Evolutionary conservation across 78 protist species (phyloP), one percentile per base, ranked within the genome.

Genomic region (Dictyostelium discoideum): DNA sequence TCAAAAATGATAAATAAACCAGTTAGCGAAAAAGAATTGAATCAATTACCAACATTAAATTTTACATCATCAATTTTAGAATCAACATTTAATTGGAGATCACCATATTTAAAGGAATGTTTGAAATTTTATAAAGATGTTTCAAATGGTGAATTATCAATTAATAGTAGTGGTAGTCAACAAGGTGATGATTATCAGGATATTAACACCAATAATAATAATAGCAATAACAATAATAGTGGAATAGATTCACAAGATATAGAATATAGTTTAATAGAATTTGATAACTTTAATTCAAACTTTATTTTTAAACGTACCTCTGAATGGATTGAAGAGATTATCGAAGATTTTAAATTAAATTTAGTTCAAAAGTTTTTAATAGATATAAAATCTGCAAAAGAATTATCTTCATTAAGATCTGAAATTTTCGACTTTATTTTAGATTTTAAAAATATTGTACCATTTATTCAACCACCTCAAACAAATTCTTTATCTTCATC

Each of bases 31-130:
- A 48, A 26, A 24, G 26, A 63, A 40, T 16, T 29, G 1, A 42
- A 18, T 9, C 37, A 80, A 18, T 40, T 67, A 32, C 83, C 87
- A 67, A 24, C n/a, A 11, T 77, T 90, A 18, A 46, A 86, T 16
- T 90, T 90, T n/a, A 90, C 95, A 82, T 90, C 95, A 46, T 82
- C 89, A 26, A 29, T 60, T 20, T 73, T 90, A 37, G 95, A 90
- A 39, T 18, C 39, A 18, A 40, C 74, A 22, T 90, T 90, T 29
- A 72, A 78, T 39, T 90, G 95, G 95, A 82, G 46, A 78, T 46
- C 89, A 39, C 95, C 95, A 5, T 90, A 82, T 54, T 29, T 90
- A 24, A 48, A 80, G 76, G 83, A 73, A 73, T 72, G 85, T 16
- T 57, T 90, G 29, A 77, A 22, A 3, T 77, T 50, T 37, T 90